A percentile compares a stretch with the other conserved stretches of the same genome.
These are phyloP conservation scores for Wickerhamiella allomyrinae DNA, from an alignment of 805 yeast species.

Conservation along the genomic window DNA sequence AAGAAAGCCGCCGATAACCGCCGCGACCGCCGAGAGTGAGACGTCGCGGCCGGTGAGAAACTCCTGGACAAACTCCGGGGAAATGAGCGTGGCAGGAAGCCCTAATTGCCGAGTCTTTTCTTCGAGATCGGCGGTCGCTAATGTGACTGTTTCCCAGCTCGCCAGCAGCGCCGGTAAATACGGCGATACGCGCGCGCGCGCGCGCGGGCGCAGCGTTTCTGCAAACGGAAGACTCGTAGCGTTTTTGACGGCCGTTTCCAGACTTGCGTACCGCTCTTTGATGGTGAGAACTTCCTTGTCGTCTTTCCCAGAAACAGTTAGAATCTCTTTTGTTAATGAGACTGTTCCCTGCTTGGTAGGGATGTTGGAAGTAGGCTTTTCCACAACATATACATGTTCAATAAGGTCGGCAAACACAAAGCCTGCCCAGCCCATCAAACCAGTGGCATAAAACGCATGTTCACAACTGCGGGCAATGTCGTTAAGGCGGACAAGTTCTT, in stretches of 20 bases:
- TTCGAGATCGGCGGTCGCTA: conserved; percentile 21
- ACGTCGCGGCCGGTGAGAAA: conserved; percentile 28
- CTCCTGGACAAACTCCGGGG: conserved; percentile 24
- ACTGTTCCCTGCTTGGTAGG: conserved; percentile 40
- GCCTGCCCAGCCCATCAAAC: conserved; percentile 70
- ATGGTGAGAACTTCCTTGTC: conserved; percentile 27
- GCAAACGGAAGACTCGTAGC: conserved; percentile 11
- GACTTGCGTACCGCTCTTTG: conserved; percentile 16
- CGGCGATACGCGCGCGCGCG: conserved; percentile 35
- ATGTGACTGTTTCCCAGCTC: conserved; percentile 29
- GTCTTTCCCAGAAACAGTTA: conserved; percentile 28
- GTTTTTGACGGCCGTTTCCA: conserved; percentile 11
- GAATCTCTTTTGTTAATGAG: conserved; percentile 30
- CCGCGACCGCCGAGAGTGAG: conserved; percentile 72
- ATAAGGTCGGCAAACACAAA: conserved; percentile 69
- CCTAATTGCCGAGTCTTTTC: conserved; percentile 24
- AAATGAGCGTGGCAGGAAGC: conserved; percentile 33
- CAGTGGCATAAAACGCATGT: conserved; percentile 55
- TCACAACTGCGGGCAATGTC: conserved; percentile 37
- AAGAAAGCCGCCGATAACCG: conserved; percentile 77
- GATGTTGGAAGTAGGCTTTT: conserved; percentile 12
- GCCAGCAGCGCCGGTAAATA: conserved; percentile 48
- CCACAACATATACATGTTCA: conserved; percentile 32
- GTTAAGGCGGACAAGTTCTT: conserved; percentile 36
- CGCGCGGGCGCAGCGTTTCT: conserved; percentile 20